Evolutionary conservation across 164 flowering plant species (phyloP).

Genomic region (Vitis rotundifolia): DNA sequence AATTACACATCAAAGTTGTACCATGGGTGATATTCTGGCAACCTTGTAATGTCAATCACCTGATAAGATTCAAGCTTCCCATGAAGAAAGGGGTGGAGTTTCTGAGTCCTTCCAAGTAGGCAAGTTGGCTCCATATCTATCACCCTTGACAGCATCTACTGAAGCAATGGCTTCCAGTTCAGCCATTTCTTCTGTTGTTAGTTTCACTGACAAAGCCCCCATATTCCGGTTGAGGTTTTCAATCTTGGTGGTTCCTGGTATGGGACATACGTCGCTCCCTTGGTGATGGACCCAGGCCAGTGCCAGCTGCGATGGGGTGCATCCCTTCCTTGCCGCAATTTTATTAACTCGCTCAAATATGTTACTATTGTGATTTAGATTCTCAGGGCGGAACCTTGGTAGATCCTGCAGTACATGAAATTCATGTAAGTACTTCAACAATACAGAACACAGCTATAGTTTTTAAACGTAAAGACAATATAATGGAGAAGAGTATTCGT

Average conservation of each 20-base stretch:
- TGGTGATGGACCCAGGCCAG: slow-evolving; percentile 46
- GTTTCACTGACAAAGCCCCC: slow-evolving; percentile 43
- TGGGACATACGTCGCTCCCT: slow-evolving; percentile 30
- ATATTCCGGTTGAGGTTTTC: slow-evolving; percentile 44
- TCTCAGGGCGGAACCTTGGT: slow-evolving; percentile 40
- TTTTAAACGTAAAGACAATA: no score
- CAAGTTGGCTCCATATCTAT: slow-evolving; percentile 14
- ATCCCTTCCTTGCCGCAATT: slow-evolving; percentile 32
- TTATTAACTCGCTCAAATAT: slow-evolving; percentile 28
- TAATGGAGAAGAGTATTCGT: no score
- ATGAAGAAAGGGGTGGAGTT: slow-evolving; percentile 31
- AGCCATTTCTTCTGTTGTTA: slow-evolving; percentile 37
- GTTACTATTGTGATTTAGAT: slow-evolving; percentile 27
- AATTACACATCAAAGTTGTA: no score
- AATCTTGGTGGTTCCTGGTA: slow-evolving; percentile 55
- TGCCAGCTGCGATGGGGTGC: slow-evolving; percentile 40
- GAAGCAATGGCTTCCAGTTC: slow-evolving; percentile 35
- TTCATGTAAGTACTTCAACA: no score
- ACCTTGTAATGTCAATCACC: no score
- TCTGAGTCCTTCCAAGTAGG: slow-evolving; percentile 21
- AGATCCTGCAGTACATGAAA: slow-evolving; percentile 15
- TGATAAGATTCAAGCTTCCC: slow-evolving; percentile 16
- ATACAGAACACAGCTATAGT: no score
- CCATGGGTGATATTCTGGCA: no score
- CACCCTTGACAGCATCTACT: slow-evolving; percentile 32